Percentiles rank a stretch among this genome's conserved stretches.
Evolutionary conservation across 179 eudicot genomes (phyloP).

Genomic region (Vitellaria paradoxa): DNA sequence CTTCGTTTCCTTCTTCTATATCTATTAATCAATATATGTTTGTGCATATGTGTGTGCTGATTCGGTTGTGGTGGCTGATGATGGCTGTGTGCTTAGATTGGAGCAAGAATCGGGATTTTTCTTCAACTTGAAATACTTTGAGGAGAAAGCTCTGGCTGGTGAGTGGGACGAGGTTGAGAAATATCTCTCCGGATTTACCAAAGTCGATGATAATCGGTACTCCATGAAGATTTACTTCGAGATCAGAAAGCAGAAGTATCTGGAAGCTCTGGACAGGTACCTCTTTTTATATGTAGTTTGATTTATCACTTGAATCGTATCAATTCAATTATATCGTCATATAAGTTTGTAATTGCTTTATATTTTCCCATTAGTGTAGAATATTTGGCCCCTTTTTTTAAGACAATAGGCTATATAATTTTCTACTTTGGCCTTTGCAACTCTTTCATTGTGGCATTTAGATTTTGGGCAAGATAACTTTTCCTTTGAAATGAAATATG

Average conservation of each 20-base stretch:
- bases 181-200: conserved; percentile 73
- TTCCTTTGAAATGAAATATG: too few species aligned
- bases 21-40: background rate
- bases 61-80: background rate
- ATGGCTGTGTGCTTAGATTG: conserved; percentile 37
- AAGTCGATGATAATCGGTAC: conserved; percentile 79
- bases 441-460: too few species aligned
- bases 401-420: too few species aligned
- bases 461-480: too few species aligned
- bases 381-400: too few species aligned
- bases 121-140: conserved; percentile 84
- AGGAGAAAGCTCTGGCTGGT: conserved; percentile 77
- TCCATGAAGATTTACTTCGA: conserved; percentile 87
- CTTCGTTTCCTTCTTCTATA: too few species aligned
- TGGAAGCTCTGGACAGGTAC: conserved; percentile 79
- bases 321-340: too few species aligned
- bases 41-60: background rate
- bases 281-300: too few species aligned
- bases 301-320: too few species aligned
- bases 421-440: too few species aligned
- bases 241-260: conserved; percentile 81
- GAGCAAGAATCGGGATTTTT: conserved; percentile 82
- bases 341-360: too few species aligned
- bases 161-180: conserved; percentile 93
- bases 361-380: too few species aligned